Evolutionary conservation across 2,329 filamentous ascomycete species (phyloP), one percentile per base, ranked within the genome.

Genomic region (Ceratocystis cacaofunesta): DNA sequence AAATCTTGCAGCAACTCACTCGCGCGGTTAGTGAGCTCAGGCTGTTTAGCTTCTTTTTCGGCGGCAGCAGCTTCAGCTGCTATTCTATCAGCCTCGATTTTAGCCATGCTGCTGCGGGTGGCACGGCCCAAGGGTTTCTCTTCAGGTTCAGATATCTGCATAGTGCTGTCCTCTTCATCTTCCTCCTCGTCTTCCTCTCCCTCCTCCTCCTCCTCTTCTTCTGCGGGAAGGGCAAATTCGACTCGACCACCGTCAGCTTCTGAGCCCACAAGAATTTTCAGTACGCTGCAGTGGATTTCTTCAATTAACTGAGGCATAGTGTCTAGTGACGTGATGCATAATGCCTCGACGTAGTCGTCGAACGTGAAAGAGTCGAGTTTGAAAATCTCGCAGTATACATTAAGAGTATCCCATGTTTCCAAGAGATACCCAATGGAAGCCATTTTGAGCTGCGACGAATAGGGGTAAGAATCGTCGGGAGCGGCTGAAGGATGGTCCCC

Each of bases 301-400:
- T 90, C 86, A 70, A 96, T 86, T 0, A 99, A 78, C 72, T 96
- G 88, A 63, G 94, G 94, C 6, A 87, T 86, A 0, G 84, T 78
- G 25, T 90, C 85, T 43, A 86, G 82, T 0, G 85, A 90, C 0
- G 88, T 82, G 66, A 92, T 87, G 61, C 86, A 82, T 80, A 99
- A 85, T 0, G 92, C 88, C 73, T 97, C 88, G 3, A 96, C 81
- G 71, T 92, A 97, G 74, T 99, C 94, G 73, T 99, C 94, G 71
- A 97, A 95, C 0, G 92, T 97, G 72, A 99, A 99, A 0, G 92
- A 97, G 74, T 99, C 94, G 30, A 99, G 80, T 71, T 90, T 85
- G 72, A 95, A 95, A 19, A 96, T 87, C 71, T 96, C 90, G 72
- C 91, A 95, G 73, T 96, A 96, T n/a, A 99, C 92, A 71, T 96